phyloP scores from a whole-genome alignment of 78 protist genomes.

The Planoprotostelium fungivorum region DNA sequence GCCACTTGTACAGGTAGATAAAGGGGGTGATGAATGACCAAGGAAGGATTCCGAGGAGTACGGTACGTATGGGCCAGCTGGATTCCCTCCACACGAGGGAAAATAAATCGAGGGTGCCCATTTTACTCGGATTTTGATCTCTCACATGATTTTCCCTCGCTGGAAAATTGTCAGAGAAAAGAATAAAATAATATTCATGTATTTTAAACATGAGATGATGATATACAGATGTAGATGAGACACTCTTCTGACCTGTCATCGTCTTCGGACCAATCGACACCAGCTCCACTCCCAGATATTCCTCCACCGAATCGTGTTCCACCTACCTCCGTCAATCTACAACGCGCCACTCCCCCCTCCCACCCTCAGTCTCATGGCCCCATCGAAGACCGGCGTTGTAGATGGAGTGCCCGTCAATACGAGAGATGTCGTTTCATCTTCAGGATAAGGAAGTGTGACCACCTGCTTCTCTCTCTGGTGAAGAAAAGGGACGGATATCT shows the following conservation, averaged over 20 bases:
- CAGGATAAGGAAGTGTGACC: neutral
- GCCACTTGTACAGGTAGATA: neutral
- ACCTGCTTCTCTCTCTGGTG: neutral
- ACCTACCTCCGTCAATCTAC: too few species aligned
- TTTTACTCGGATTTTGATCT: neutral
- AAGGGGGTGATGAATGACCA: neutral
- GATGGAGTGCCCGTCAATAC: neutral
- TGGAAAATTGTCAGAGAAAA: too few species aligned
- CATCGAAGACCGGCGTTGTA: neutral
- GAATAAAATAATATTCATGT: neutral
- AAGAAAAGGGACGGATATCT: neutral
- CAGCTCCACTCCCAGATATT: too few species aligned
- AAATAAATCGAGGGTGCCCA: neutral
- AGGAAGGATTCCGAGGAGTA: neutral
- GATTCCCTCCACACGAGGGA: neutral
- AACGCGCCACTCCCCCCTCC: too few species aligned
- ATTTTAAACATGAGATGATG: neutral
- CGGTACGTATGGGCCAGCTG: neutral
- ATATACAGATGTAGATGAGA: neutral
- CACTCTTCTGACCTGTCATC: too few species aligned
- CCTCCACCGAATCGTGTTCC: too few species aligned
- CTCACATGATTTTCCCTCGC: too few species aligned
- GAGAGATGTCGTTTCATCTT: neutral
- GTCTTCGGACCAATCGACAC: too few species aligned
- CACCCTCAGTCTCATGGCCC: neutral